A percentile compares a stretch with the other conserved stretches of the same genome.
phyloP scores from a whole-genome alignment of 2,329 filamentous ascomycete species.

The Exophiala sp. region DNA sequence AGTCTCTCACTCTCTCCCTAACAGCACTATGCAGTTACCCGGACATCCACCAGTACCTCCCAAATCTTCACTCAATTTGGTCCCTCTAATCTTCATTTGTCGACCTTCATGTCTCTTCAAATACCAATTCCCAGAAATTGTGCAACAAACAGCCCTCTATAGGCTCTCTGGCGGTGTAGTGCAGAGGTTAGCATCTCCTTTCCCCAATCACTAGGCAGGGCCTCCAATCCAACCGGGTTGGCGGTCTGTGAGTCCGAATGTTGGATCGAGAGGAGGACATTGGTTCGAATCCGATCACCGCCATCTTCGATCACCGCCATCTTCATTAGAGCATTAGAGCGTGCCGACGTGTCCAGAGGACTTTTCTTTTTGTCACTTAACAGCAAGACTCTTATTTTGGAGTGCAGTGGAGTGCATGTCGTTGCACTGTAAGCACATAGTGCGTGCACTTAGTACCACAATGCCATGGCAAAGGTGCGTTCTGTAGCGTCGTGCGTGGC shows the following conservation, averaged over 20 bases:
- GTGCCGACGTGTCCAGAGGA: no score
- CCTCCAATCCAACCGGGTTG: no score
- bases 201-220: background rate
- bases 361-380: background rate
- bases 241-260: background rate
- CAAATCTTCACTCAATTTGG: background rate
- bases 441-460: no score
- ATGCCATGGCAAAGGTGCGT: no score
- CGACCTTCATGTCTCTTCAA: background rate
- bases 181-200: constrained; percentile 21
- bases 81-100: background rate
- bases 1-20: no score
- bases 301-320: constrained; percentile 7
- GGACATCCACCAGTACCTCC: no score
- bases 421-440: no score
- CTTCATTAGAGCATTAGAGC: no score
- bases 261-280: constrained; percentile 14
- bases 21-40: no score
- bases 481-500: no score
- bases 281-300: constrained; percentile 18
- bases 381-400: background rate
- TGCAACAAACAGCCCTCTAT: background rate
- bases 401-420: no score
- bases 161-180: constrained; percentile 8
- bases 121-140: background rate